phyloP scores from a whole-genome alignment of 2,329 filamentous ascomycete species.

The Cladosporium sp. region DNA sequence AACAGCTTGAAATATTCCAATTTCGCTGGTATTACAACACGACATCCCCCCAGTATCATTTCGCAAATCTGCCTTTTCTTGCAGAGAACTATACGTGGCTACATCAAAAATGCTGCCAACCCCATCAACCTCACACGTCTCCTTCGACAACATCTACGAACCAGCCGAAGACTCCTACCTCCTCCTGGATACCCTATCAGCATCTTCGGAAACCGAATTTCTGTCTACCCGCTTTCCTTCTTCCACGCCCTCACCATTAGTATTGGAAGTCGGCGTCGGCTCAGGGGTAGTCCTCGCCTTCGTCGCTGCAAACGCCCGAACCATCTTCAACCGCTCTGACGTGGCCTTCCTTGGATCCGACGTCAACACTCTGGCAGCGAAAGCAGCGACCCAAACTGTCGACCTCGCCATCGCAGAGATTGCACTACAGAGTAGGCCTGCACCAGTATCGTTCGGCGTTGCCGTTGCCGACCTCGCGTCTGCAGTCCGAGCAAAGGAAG shows the following conservation, averaged over 20 bases:
- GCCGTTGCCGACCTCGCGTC: conserved; percentile 69
- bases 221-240: conserved; percentile 62
- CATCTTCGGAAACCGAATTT: conserved; percentile 65
- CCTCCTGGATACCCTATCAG: conserved; percentile 86
- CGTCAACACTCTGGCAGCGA: conserved; percentile 80
- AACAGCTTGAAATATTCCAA: neutral
- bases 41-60: neutral
- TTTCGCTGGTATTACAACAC: neutral
- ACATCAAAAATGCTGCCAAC: conserved; percentile 76
- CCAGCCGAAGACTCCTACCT: conserved; percentile 95
- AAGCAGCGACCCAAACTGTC: conserved; percentile 71
- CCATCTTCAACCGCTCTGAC: conserved; percentile 70
- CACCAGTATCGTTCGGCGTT: conserved; percentile 55
- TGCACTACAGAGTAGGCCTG: neutral
- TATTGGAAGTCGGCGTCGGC: conserved; percentile 85
- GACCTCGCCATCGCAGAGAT: conserved; percentile 46
- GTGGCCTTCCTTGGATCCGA: conserved; percentile 77
- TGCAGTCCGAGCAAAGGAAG: conserved; percentile 56
- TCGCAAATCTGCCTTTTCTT: neutral
- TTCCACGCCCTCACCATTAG: conserved; percentile 48
- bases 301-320: conserved; percentile 69
- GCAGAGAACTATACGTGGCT: neutral
- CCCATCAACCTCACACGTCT: conserved; percentile 87
- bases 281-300: conserved; percentile 95
- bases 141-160: conserved; percentile 87